Evolutionary conservation across 1,139 yeast species (phyloP).

Genomic region (Kazachstania sp.): DNA sequence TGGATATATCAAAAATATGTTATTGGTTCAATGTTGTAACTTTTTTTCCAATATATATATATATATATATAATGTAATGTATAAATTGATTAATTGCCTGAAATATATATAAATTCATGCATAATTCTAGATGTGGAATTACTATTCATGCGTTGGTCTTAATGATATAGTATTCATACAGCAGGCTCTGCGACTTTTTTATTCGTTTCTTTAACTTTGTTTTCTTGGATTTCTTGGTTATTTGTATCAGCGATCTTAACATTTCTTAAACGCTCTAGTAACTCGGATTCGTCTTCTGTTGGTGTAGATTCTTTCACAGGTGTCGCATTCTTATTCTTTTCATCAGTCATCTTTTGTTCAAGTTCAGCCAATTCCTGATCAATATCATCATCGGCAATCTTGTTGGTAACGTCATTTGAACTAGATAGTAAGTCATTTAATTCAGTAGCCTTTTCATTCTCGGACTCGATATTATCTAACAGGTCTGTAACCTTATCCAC

Average conservation of each 20-base stretch:
- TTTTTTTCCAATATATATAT: too few relatives aligned
- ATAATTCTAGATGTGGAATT: too few relatives aligned
- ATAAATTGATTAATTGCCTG: too few relatives aligned
- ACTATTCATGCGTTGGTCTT: too few relatives aligned
- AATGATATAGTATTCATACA: not conserved
- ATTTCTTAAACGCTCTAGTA: too few relatives aligned
- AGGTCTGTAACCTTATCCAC: slow-evolving; percentile 36
- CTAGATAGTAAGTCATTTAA: slow-evolving; percentile 33
- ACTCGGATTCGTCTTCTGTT: not conserved
- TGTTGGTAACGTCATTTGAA: slow-evolving; percentile 8
- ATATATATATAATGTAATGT: too few relatives aligned
- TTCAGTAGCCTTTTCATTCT: slow-evolving; percentile 32
- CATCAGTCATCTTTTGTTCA: not conserved
- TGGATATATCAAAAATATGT: too few relatives aligned
- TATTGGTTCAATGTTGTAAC: too few relatives aligned
- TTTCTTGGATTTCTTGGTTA: not conserved
- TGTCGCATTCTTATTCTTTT: not conserved
- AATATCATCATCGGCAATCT: slow-evolving; percentile 28
- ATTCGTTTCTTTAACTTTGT: not conserved
- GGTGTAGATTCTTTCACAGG: not conserved
- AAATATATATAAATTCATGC: too few relatives aligned
- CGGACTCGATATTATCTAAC: slow-evolving; percentile 38
- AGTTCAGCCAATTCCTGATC: slow-evolving; percentile 32
- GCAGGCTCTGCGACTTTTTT: not conserved
- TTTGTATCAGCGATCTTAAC: too few relatives aligned